Conservation (phyloP, 1,284 basidiomycete species). For the Melampsora occidentalis region DNA sequence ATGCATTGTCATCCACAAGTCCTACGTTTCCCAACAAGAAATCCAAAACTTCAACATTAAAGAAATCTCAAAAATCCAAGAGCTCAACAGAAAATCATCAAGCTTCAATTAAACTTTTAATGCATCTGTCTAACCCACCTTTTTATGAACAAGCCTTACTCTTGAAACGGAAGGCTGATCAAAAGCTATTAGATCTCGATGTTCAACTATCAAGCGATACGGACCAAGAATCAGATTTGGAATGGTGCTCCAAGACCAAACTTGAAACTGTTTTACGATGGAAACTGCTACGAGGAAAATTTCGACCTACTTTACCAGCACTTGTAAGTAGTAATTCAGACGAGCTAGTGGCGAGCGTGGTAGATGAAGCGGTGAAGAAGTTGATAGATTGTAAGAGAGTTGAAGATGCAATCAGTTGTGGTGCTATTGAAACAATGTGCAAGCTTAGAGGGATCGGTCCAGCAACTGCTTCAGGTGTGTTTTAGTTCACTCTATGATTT, state of each 20-base stretch:
- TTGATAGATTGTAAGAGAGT: background rate
- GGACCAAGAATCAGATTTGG: background rate
- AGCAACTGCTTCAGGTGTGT: slow-evolving; percentile 33
- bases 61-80: too few species aligned
- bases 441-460: slow-evolving; percentile 35
- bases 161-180: slow-evolving; percentile 3
- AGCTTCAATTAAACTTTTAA: too few species aligned
- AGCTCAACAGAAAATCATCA: too few species aligned
- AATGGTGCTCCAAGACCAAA: background rate
- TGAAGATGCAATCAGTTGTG: slow-evolving; percentile 3
- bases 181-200: slow-evolving; percentile 11
- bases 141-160: slow-evolving; percentile 12
- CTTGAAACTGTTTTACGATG: slow-evolving; percentile 22
- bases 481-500: background rate
- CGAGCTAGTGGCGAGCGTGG: background rate
- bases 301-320: slow-evolving; percentile 6
- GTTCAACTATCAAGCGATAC: background rate
- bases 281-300: slow-evolving; percentile 25
- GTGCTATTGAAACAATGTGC: slow-evolving; percentile 16
- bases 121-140: background rate
- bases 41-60: too few species aligned
- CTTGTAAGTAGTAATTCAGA: slow-evolving; percentile 20
- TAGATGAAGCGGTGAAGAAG: slow-evolving; percentile 9
- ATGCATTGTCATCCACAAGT: too few species aligned
- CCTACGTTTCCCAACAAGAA: too few species aligned